A percentile compares a stretch with the other conserved stretches of the same genome.
Evolutionary conservation across 2,329 filamentous ascomycete genomes (phyloP).

Genomic region (Pyricularia sp.): DNA sequence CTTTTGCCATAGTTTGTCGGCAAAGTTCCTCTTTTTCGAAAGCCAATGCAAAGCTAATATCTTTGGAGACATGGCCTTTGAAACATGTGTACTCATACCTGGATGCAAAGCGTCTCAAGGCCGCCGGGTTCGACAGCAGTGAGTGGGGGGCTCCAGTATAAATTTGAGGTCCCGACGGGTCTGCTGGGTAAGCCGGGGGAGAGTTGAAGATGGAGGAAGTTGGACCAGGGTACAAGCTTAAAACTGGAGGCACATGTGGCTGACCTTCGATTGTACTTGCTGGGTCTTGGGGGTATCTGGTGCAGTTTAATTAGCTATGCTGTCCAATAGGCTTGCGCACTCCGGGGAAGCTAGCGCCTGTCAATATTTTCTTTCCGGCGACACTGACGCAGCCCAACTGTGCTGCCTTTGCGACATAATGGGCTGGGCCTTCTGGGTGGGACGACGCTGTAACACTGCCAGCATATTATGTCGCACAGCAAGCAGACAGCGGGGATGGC

Average conservation of each 20-base stretch:
- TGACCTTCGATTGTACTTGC: slow-evolving; percentile 42
- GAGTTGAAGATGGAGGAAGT: slow-evolving; percentile 32
- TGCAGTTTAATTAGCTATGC: slow-evolving; percentile 18
- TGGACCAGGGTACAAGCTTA: slow-evolving; percentile 36
- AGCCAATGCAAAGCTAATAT: not conserved
- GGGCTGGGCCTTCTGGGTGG: slow-evolving; percentile 18
- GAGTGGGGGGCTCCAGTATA: slow-evolving; percentile 33
- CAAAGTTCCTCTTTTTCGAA: not conserved
- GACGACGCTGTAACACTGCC: slow-evolving; percentile 31
- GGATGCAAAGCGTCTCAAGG: slow-evolving; percentile 43
- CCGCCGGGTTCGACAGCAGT: slow-evolving; percentile 40
- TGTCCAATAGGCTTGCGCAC: not conserved
- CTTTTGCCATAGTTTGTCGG: not conserved
- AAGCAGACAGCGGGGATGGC: slow-evolving; percentile 17
- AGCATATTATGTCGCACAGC: slow-evolving; percentile 32
- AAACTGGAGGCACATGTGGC: slow-evolving; percentile 37
- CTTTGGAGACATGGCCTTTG: not conserved
- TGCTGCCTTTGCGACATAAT: slow-evolving; percentile 22
- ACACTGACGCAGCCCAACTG: slow-evolving; percentile 15
- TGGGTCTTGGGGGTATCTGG: slow-evolving; percentile 47
- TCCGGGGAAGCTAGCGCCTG: slow-evolving; percentile 9
- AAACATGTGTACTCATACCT: slow-evolving; percentile 35
- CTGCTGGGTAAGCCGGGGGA: slow-evolving; percentile 38
- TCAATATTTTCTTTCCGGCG: slow-evolving; percentile 1
- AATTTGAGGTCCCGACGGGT: slow-evolving; percentile 32